Evolutionary conservation across 805 yeast species (phyloP).

Genomic region (Pichia scutulata): DNA sequence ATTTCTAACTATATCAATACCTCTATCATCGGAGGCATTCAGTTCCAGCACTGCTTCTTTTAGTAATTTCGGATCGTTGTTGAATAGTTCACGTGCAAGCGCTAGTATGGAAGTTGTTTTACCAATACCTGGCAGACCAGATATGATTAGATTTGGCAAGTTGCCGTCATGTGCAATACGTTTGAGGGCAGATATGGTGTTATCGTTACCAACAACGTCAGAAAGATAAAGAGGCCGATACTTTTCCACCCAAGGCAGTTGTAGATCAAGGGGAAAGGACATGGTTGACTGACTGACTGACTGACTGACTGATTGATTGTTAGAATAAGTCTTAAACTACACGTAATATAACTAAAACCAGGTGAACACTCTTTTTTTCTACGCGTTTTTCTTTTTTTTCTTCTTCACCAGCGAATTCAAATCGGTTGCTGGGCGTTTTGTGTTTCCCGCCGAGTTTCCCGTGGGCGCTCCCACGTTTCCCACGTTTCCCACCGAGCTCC

Average conservation of each 20-base stretch:
- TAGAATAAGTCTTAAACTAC: too few species aligned
- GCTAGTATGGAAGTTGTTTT: conserved; percentile 92
- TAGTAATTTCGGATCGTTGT: conserved; percentile 34
- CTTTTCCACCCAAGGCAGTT: conserved; percentile 71
- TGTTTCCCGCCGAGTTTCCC: too few species aligned
- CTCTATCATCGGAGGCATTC: conserved; percentile 96
- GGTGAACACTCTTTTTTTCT: conserved; percentile 28
- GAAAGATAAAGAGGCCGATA: conserved; percentile 74
- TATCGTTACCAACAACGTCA: conserved; percentile 91
- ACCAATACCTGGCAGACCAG: conserved; percentile 97
- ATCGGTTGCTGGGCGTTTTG: neutral
- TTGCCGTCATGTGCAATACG: conserved; percentile 89
- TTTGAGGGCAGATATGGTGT: conserved; percentile 75
- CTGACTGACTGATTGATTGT: too few species aligned
- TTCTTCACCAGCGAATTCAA: neutral
- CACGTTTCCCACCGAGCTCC: neutral
- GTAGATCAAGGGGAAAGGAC: conserved; percentile 25
- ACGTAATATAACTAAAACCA: too few species aligned
- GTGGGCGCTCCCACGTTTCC: too few species aligned
- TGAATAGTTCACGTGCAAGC: conserved; percentile 76
- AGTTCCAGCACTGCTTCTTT: conserved; percentile 83
- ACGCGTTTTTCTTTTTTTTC: conserved; percentile 1
- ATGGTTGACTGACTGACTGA: neutral
- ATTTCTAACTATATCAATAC: conserved; percentile 92
- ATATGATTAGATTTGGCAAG: conserved; percentile 92